phyloP scores from a whole-genome alignment of 768 basidiomycete species.

The Rhizopogon salebrosus region DNA sequence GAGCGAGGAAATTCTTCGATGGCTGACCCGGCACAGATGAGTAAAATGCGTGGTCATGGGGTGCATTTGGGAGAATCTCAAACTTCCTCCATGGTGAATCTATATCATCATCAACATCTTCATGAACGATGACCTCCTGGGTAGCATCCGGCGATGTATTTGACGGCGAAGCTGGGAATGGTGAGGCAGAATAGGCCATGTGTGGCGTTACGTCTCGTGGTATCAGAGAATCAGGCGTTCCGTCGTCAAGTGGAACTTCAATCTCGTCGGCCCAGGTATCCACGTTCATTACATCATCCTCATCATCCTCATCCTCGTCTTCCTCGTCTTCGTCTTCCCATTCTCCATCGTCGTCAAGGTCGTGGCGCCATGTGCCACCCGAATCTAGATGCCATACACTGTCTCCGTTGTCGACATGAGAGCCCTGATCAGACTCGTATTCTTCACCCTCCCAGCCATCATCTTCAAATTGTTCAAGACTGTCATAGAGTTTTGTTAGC shows the following conservation, averaged over 20 bases:
- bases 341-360: conserved; percentile 34
- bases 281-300: conserved; percentile 33
- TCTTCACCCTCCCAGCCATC: conserved; percentile 53
- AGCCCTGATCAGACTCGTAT: conserved; percentile 24
- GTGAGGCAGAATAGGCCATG: conserved; percentile 16
- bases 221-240: conserved; percentile 9
- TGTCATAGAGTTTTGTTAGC: conserved; percentile 75
- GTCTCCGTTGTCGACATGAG: conserved; percentile 39
- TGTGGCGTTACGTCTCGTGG: conserved; percentile 15
- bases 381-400: conserved; percentile 40
- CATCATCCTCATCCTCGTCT: conserved; percentile 29
- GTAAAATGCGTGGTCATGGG: conserved; percentile 79
- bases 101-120: conserved; percentile 26
- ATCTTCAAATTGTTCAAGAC: conserved; percentile 74
- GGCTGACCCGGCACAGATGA: conserved; percentile 55
- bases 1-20: conserved; percentile 66
- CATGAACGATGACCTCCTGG: conserved; percentile 24
- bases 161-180: conserved; percentile 22
- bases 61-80: conserved; percentile 68
- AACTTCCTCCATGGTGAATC: conserved; percentile 75
- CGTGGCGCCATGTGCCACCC: conserved; percentile 29
- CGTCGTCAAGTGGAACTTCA: conserved; percentile 14
- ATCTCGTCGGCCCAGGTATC: conserved; percentile 24
- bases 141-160: conserved; percentile 27
- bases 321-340: conserved; percentile 21